These are phyloP conservation scores for Aspergillus sp. DNA, from an alignment of 2,329 filamentous ascomycete genomes.

Conservation along the genomic window DNA sequence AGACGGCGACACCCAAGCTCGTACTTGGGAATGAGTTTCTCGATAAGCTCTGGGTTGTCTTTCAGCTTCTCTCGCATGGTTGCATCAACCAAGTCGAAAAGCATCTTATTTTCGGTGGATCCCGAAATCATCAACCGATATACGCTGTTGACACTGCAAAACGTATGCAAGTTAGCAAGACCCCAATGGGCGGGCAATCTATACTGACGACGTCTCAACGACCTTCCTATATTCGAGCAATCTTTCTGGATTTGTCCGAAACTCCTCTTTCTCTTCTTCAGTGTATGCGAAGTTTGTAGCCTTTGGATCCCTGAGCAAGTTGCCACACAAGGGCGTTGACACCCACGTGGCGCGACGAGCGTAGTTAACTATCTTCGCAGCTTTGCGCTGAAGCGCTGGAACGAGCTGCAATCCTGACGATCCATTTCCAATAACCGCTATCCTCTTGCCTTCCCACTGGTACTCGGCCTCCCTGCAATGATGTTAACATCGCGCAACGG, in stretches of 20 bases:
- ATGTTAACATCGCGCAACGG: neutral
- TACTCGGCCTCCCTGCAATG: constrained; percentile 24
- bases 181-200: neutral
- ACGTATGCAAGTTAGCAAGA: neutral
- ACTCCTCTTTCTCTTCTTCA: constrained; percentile 23
- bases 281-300: constrained; percentile 24
- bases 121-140: constrained; percentile 16
- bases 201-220: constrained; percentile 20
- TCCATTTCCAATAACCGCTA: constrained; percentile 37
- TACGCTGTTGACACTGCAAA: constrained; percentile 11
- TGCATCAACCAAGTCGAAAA: neutral
- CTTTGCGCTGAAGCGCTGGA: constrained; percentile 16
- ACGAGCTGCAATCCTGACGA: constrained; percentile 31
- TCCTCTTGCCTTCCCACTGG: constrained; percentile 22
- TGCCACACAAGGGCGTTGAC: constrained; percentile 17
- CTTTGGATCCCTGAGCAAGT: constrained; percentile 22
- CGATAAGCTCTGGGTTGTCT: constrained; percentile 16
- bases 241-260: constrained; percentile 15
- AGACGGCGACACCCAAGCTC: constrained; percentile 28
- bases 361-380: constrained; percentile 25
- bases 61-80: constrained; percentile 22
- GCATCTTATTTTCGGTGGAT: constrained; percentile 7
- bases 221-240: constrained; percentile 22
- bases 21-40: constrained; percentile 25
- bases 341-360: constrained; percentile 32